A percentile compares a stretch with the other conserved stretches of the same genome.
Evolutionary conservation across 352 stramenopile species (phyloP).

Genomic region (Phytophthora constricta): DNA sequence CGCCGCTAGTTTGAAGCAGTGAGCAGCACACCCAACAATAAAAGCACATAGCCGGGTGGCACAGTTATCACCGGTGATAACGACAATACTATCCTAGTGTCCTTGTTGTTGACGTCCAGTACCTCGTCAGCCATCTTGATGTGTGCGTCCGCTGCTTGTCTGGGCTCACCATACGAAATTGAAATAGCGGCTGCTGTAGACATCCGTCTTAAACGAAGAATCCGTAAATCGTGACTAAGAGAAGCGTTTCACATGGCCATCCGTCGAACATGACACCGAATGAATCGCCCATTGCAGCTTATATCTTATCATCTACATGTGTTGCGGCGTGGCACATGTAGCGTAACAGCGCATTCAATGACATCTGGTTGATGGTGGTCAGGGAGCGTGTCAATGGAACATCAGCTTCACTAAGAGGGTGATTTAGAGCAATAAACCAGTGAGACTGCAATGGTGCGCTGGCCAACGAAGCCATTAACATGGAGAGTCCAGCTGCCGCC

Average conservation of each 20-base stretch:
- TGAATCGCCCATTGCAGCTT: not conserved
- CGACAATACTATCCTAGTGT: no score
- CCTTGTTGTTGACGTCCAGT: no score
- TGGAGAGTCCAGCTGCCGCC: not conserved
- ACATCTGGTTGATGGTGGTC: not conserved
- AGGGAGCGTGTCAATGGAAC: slow-evolving; percentile 6
- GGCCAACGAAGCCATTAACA: not conserved
- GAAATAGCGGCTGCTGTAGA: slow-evolving; percentile 10
- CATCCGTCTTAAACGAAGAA: not conserved
- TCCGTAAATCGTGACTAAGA: slow-evolving; percentile 13
- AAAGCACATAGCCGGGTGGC: no score
- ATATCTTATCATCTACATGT: slow-evolving; percentile 1
- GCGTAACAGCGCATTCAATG: not conserved
- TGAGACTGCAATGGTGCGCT: not conserved
- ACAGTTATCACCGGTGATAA: no score
- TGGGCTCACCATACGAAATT: no score
- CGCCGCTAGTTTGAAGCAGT: no score
- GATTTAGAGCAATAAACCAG: slow-evolving; percentile 13
- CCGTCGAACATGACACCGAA: slow-evolving; percentile 28
- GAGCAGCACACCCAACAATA: no score
- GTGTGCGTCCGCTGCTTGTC: no score
- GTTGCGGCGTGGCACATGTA: slow-evolving; percentile 1
- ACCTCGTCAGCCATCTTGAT: no score
- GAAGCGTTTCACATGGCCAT: slow-evolving; percentile 1
- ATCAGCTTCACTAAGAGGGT: slow-evolving; percentile 11